Evolutionary conservation across 129 eudicot genomes (phyloP).

Genomic region (Chrysanthemum makinoi): DNA sequence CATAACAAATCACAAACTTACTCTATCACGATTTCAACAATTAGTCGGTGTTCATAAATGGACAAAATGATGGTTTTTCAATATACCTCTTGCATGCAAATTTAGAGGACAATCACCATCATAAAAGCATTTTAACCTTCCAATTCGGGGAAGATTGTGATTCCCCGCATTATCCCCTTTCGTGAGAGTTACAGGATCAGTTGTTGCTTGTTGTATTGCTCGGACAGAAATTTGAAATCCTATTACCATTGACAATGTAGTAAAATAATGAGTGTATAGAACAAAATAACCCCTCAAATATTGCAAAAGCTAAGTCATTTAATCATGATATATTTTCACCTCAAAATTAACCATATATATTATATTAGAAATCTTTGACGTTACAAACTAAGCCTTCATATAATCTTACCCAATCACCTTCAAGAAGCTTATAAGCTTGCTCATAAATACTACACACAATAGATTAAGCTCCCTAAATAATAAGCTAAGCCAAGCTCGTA

Average conservation of each 20-base stretch:
- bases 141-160: slow-evolving; percentile 43
- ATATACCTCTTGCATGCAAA: slow-evolving; percentile 83
- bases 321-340: slow-evolving; percentile 2
- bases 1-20: slow-evolving; percentile 42
- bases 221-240: slow-evolving; percentile 48
- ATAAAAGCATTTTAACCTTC: slow-evolving; percentile 93
- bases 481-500: too few species aligned
- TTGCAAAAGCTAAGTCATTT: background rate
- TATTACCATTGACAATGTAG: slow-evolving; percentile 20
- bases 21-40: background rate
- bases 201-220: slow-evolving; percentile 30
- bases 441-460: too few species aligned
- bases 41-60: background rate
- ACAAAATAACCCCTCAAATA: too few species aligned
- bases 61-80: slow-evolving; percentile 8
- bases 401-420: too few species aligned
- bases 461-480: too few species aligned
- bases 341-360: background rate
- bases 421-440: too few species aligned
- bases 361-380: background rate
- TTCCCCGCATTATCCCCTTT: slow-evolving; percentile 26
- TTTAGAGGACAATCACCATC: slow-evolving; percentile 88
- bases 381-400: too few species aligned
- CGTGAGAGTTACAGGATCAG: background rate
- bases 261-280: background rate